Evolutionary conservation across 768 basidiomycete genomes (phyloP), one percentile per base, ranked within the genome.

Genomic region (Leccinum broughii): DNA sequence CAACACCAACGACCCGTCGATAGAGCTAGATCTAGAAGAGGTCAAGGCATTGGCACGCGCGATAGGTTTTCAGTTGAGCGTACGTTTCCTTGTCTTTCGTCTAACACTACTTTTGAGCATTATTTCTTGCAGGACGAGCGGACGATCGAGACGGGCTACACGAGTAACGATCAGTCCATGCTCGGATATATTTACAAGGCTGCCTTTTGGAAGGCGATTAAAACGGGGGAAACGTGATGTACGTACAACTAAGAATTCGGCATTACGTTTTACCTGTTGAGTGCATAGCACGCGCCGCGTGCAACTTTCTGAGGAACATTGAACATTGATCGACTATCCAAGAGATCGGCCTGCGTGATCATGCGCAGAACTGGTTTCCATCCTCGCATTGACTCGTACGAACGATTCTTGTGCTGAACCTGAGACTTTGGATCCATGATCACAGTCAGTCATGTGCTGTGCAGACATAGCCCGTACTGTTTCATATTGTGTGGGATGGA

Each of bases 11-110:
- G 93, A 96, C 63, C 81, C 86, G 0, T 93, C 92, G 1, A 81
- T 98, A 37, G 95, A 98, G 74, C 80, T 98, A 17, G 89, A 88
- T 67, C 75, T 98, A n/a, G 90, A 92, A 60, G 95, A 98, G 69
- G 83, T 97, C 39, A 96, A 94, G 70, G 73, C 74, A 0, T 80
- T 98, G 6, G 88, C 86, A 2, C 79, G 79, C 26, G 76, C 77
- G 51, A 83, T 97, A 10, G 95, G 96, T 0, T 96, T 98, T 64
- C 86, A 87, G 64, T 77, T 98, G 57, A 82, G 83, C 46, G 95
- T 95, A 58, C 55, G 89, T 77, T 5, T 35, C 1, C 49, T 4
- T 0, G 4, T 34, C 34, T 13, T 34, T 34, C 9, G 41, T 10
- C 4, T 11, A 44, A 5, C 10, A 44, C 41, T 44, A 20, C 10